phyloP scores from a whole-genome alignment of 352 stramenopile species.

The Phytophthora chlamydospora region DNA sequence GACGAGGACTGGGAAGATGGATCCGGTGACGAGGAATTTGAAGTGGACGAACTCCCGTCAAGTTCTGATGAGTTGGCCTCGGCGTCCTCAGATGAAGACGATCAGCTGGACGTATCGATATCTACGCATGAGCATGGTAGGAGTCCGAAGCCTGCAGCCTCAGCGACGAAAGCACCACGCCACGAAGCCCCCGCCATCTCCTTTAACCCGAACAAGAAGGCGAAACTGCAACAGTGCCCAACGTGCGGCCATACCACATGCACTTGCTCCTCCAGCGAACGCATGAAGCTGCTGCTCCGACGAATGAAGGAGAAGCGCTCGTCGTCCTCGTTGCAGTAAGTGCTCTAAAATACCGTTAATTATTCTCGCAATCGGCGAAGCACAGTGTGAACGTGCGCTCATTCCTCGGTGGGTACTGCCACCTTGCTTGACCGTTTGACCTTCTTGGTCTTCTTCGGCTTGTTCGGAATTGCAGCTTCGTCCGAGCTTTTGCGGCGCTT shows the following conservation, averaged over 20 bases:
- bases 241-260: constrained; percentile 42
- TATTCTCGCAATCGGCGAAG: constrained; percentile 2
- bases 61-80: constrained; percentile 54
- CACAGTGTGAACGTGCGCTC: background rate
- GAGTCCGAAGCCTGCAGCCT: background rate
- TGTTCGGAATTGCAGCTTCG: constrained; percentile 1
- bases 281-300: constrained; percentile 51
- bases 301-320: constrained; percentile 48
- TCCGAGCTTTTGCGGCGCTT: constrained; percentile 18
- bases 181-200: background rate
- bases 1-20: constrained; percentile 38
- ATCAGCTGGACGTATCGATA: background rate
- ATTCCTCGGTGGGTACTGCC: constrained; percentile 20
- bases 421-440: constrained; percentile 26
- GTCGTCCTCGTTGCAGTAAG: constrained; percentile 35
- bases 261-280: constrained; percentile 41
- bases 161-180: background rate
- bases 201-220: constrained; percentile 50
- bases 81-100: constrained; percentile 28
- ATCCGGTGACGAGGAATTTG: constrained; percentile 62
- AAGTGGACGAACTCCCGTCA: constrained; percentile 71
- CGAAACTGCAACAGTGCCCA: constrained; percentile 40
- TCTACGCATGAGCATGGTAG: background rate
- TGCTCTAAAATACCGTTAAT: constrained; percentile 28
- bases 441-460: constrained; percentile 24